phyloP scores from a whole-genome alignment of 495 filamentous ascomycete genomes.

The Pyrenula massariospora region DNA sequence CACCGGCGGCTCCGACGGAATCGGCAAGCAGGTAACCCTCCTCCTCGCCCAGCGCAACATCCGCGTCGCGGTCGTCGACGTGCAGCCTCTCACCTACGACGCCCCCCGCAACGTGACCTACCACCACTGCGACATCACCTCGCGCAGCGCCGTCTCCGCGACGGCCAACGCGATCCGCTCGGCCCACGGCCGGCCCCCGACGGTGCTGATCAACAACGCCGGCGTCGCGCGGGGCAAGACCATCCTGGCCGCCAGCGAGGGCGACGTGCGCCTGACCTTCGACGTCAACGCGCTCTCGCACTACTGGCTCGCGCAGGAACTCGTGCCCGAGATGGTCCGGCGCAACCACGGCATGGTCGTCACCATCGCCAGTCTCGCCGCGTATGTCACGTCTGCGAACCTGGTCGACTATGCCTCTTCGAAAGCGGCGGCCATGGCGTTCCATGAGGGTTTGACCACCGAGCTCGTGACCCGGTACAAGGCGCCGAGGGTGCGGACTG shows the following conservation, averaged over 20 bases:
- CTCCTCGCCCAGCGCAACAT: slow-evolving; percentile 44
- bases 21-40: slow-evolving; percentile 50
- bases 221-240: slow-evolving; percentile 50
- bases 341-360: slow-evolving; percentile 64
- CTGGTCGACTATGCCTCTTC: slow-evolving; percentile 58
- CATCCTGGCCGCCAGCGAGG: slow-evolving; percentile 44
- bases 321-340: slow-evolving; percentile 53
- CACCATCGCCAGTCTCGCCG: slow-evolving; percentile 54
- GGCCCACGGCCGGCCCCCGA: slow-evolving; percentile 45
- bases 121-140: slow-evolving; percentile 56
- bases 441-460: slow-evolving; percentile 58
- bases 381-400: slow-evolving; percentile 45
- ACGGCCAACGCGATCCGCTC: slow-evolving; percentile 37
- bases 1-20: slow-evolving; percentile 60
- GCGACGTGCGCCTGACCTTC: slow-evolving; percentile 51
- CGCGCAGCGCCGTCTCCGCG: slow-evolving; percentile 29
- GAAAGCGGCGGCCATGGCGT: slow-evolving; percentile 54
- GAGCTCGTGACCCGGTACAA: slow-evolving; percentile 50
- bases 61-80: slow-evolving; percentile 60
- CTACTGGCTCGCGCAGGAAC: slow-evolving; percentile 52
- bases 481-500: slow-evolving; percentile 52
- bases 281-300: slow-evolving; percentile 62
- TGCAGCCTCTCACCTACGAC: slow-evolving; percentile 44
- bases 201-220: slow-evolving; percentile 67
- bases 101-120: slow-evolving; percentile 42